Evolutionary conservation across 2,329 filamentous ascomycete species (phyloP).

Genomic region (Aplosporella prunicola): DNA sequence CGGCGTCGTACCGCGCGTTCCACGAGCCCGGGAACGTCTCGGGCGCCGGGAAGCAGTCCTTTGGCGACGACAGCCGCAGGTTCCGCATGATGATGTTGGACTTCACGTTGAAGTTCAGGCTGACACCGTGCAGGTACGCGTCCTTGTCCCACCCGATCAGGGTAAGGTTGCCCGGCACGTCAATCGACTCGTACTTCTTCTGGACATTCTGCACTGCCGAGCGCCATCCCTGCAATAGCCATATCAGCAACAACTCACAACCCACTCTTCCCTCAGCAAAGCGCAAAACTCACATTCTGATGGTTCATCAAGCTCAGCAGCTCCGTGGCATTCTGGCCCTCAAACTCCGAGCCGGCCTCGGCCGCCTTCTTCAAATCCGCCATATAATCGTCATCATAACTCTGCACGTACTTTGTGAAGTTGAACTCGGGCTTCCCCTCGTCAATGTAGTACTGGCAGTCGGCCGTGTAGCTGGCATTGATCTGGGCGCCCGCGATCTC

Average conservation of each 20-base stretch:
- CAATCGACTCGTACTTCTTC: constrained; percentile 4
- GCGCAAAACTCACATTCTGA: not conserved
- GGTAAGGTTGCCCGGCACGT: constrained; percentile 5
- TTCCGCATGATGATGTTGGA: constrained; percentile 9
- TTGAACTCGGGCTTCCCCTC: constrained; percentile 2
- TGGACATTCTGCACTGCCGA: constrained; percentile 3
- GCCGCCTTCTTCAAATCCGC: not conserved
- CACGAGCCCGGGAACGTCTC: constrained; percentile 2
- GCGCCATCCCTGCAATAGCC: constrained; percentile 2
- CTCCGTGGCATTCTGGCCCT: constrained; percentile 4
- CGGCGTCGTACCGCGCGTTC: constrained; percentile 7
- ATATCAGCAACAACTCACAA: too few species aligned
- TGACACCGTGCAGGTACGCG: constrained; percentile 6
- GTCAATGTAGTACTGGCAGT: constrained; percentile 6
- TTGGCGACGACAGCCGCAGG: constrained; percentile 5
- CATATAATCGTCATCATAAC: constrained; percentile 3
- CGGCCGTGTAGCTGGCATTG: not conserved
- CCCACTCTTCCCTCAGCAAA: too few species aligned
- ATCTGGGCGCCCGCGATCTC: constrained; percentile 6
- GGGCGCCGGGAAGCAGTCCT: constrained; percentile 7
- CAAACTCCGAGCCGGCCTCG: not conserved
- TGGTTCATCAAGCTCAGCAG: not conserved
- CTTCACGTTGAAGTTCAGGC: constrained; percentile 5
- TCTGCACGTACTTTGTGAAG: constrained; percentile 2
- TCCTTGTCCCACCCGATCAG: constrained; percentile 3